phyloP scores from a whole-genome alignment of 2,329 filamentous ascomycete species.

The Boeremia exigua region DNA sequence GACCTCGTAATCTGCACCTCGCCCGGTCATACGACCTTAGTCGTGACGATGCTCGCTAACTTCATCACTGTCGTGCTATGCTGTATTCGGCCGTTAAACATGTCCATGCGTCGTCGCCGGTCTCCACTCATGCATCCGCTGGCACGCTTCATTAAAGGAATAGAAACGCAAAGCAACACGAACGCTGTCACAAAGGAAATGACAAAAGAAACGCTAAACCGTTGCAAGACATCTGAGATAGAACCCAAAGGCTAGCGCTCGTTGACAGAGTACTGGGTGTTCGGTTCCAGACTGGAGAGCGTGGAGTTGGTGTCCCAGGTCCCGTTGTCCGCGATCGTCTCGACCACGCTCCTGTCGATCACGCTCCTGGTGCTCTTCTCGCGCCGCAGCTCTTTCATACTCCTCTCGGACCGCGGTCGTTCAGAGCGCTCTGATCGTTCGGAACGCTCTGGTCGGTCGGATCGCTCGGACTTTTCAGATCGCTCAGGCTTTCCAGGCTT shows the following conservation, averaged over 20 bases:
- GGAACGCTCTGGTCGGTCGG: slow-evolving; percentile 20
- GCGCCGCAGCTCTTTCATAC: slow-evolving; percentile 23
- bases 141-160: slow-evolving; percentile 14
- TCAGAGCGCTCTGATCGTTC: slow-evolving; percentile 16
- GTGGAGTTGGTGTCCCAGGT: slow-evolving; percentile 37
- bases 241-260: not conserved
- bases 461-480: slow-evolving; percentile 26
- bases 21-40: slow-evolving; percentile 1
- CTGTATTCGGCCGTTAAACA: slow-evolving; percentile 16
- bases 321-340: slow-evolving; percentile 30
- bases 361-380: slow-evolving; percentile 22
- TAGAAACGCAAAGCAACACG: not conserved
- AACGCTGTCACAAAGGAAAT: not conserved
- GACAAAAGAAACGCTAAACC: not conserved
- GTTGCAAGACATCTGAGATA: not conserved
- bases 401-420: slow-evolving; percentile 6
- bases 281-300: slow-evolving; percentile 24
- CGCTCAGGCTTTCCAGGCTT: slow-evolving; percentile 17
- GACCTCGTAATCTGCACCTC: not conserved
- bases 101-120: slow-evolving; percentile 13
- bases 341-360: slow-evolving; percentile 11
- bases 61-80: slow-evolving; percentile 15
- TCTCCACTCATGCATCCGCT: slow-evolving; percentile 14
- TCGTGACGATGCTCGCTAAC: slow-evolving; percentile 15
- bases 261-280: slow-evolving; percentile 23